Base-by-base conservation (phyloP, 768 basidiomycete genomes). In the Mycena leptocephala region DNA sequence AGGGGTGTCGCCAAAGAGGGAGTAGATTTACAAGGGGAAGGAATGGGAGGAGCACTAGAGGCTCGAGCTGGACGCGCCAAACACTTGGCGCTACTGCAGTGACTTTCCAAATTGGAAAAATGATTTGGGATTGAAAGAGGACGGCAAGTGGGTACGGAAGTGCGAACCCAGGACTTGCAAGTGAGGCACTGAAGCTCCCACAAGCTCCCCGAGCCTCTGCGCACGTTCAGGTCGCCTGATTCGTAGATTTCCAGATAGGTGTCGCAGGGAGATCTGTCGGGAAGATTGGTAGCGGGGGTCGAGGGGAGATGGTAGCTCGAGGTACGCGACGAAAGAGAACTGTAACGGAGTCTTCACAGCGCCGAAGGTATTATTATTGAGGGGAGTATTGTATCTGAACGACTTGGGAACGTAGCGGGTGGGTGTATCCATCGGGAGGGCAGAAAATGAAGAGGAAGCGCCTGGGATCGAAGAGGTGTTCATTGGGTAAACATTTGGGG, bases 151-250 rank as follows among this genome's bases (percentile, higher is more conserved):
- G 48, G 71, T 3, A 72, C 37, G 9, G 71, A 61, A 14, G 55
- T 58, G 9, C 16, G 28, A 32, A 64, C 32, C 62, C 61, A 72
- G 7, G 16, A 26, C 6, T 51, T n/a, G 37, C 71, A 72, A 22
- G 30, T 46, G 7, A 13, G 11, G 37, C 71, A 72, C 14, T 62
- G 18, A 1, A 71, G 24, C 30, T 63, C 59, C 70, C 70, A 71
- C 22, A 18, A 35, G 30, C 55, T 37, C 3, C 24, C 28, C n/a
- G 8, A 20, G 18, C 69, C 37, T 41, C 3, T 33, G 4, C 55
- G 69, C 26, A 28, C 24, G 28, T n/a, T 20, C 24, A 70, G 16
- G 7, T 70, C 37, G 10, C 69, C 69, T 16, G 55, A n/a, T 2
- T 43, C 8, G 28, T 56, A 56, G 18, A 46, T 26, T 5, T 46